Conservation (phyloP, 2,329 filamentous ascomycete species). For the Aspergillus cejpii region DNA sequence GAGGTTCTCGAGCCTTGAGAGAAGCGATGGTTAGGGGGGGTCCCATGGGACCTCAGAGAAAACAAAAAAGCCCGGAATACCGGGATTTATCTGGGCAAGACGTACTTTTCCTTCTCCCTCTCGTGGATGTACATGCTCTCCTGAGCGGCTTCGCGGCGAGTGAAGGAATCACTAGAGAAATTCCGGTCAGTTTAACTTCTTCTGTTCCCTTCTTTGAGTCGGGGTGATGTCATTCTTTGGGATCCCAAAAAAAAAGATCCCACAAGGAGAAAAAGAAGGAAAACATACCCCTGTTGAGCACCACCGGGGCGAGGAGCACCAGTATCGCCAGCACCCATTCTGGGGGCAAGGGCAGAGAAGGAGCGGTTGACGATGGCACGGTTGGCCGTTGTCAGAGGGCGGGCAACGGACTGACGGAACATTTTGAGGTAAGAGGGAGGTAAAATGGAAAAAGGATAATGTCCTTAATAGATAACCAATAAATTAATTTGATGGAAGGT, state of each 20-base stretch:
- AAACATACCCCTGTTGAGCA: constrained; percentile 32
- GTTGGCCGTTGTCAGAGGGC: constrained; percentile 51
- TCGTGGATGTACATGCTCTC: constrained; percentile 80
- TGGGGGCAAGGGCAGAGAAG: constrained; percentile 58
- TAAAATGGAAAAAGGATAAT: too few species aligned
- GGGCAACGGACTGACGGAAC: constrained; percentile 60
- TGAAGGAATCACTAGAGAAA: constrained; percentile 72
- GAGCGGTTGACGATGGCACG: constrained; percentile 47
- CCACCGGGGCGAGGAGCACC: constrained; percentile 44
- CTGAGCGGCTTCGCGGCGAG: constrained; percentile 77
- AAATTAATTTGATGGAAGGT: not conserved
- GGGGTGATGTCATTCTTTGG: constrained; percentile 16
- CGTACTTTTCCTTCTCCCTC: constrained; percentile 79
- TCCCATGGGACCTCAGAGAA: too few species aligned
- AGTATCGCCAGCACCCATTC: constrained; percentile 64
- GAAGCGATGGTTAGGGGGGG: too few species aligned
- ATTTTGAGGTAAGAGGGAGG: constrained; percentile 46
- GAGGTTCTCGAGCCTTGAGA: constrained; percentile 58
- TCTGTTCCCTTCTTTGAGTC: not conserved
- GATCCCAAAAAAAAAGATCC: too few species aligned
- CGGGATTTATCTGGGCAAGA: constrained; percentile 2
- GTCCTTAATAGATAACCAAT: too few species aligned
- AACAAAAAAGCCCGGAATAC: too few species aligned
- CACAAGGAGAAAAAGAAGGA: constrained; percentile 2
- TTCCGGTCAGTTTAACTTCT: constrained; percentile 4